phyloP scores from a whole-genome alignment of 169 alveolate species.

The Plasmodium relictum region DNA sequence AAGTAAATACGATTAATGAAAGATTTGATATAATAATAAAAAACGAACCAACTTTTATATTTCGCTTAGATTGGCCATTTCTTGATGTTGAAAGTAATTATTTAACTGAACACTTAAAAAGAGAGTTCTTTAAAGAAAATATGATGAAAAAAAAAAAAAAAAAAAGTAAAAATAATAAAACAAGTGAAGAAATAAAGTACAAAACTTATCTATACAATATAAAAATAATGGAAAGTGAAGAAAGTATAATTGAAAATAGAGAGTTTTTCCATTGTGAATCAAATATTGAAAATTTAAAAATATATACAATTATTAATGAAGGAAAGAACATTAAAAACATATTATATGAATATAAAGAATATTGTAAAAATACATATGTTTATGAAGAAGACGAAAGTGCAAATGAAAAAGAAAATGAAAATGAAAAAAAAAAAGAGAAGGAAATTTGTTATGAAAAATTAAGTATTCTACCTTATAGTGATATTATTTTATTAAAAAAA shows the following conservation, averaged over 20 bases:
- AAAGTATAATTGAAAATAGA: conserved; percentile 18
- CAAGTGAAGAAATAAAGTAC: not conserved
- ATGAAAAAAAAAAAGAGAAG: not conserved
- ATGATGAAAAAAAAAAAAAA: not conserved
- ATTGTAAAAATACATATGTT: not conserved
- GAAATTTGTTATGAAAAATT: conserved; percentile 36
- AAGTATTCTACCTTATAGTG: conserved; percentile 51
- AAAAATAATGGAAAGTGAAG: conserved; percentile 63
- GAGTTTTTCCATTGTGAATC: conserved; percentile 57
- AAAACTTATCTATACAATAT: conserved; percentile 48
- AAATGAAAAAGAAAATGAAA: not conserved
- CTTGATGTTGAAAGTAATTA: conserved; percentile 11
- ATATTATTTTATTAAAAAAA: conserved; percentile 30
- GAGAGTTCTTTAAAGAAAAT: not conserved
- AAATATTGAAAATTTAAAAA: conserved; percentile 4
- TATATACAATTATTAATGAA: conserved; percentile 41
- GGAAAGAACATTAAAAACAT: conserved; percentile 31
- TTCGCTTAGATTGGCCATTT: conserved; percentile 43
- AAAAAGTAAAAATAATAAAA: not conserved
- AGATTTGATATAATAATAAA: conserved; percentile 42
- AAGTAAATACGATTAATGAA: conserved; percentile 47
- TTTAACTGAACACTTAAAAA: conserved; percentile 25
- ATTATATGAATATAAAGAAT: conserved; percentile 38
- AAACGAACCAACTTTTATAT: conserved; percentile 1
- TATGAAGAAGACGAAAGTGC: not conserved